Evolutionary conservation across 495 filamentous ascomycete species (phyloP).

Genomic region (Penicillium macrosclerotiorum): DNA sequence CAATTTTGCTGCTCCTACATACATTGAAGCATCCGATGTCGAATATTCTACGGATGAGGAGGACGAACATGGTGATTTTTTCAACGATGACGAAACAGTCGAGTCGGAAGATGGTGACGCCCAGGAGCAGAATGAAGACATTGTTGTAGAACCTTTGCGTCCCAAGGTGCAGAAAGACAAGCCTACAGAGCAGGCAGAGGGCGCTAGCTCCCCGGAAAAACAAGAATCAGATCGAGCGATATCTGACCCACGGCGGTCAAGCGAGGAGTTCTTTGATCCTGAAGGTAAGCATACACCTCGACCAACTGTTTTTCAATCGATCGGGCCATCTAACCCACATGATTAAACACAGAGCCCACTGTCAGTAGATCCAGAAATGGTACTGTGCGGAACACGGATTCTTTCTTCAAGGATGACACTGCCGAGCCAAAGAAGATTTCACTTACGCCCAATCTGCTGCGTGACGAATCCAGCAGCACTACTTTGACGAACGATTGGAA

Average conservation of each 20-base stretch:
- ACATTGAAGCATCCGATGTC: constrained; percentile 85
- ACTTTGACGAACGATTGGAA: constrained; percentile 60
- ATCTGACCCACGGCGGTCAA: constrained; percentile 49
- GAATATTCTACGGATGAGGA: constrained; percentile 92
- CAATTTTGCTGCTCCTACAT: constrained; percentile 80
- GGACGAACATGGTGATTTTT: constrained; percentile 52
- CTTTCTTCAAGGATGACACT: constrained; percentile 95
- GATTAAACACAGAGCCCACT: constrained; percentile 47
- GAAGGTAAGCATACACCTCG: constrained; percentile 29
- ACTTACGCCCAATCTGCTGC: constrained; percentile 88
- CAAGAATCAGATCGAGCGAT: constrained; percentile 30
- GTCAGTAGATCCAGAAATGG: constrained; percentile 75
- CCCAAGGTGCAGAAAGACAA: constrained; percentile 40
- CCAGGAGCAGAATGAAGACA: constrained; percentile 39
- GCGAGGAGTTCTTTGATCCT: constrained; percentile 64
- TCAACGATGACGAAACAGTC: constrained; percentile 51
- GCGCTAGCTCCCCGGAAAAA: constrained; percentile 19
- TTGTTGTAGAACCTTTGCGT: constrained; percentile 47
- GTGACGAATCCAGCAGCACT: constrained; percentile 67
- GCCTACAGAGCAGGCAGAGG: constrained; percentile 30
- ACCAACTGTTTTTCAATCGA: not conserved
- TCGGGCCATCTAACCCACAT: constrained; percentile 11
- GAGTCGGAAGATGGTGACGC: constrained; percentile 42
- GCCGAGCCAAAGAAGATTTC: constrained; percentile 97
- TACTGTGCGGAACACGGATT: constrained; percentile 83